These are phyloP conservation scores for Boletus huronensis DNA, from an alignment of 768 basidiomycete species.

Conservation along the genomic window DNA sequence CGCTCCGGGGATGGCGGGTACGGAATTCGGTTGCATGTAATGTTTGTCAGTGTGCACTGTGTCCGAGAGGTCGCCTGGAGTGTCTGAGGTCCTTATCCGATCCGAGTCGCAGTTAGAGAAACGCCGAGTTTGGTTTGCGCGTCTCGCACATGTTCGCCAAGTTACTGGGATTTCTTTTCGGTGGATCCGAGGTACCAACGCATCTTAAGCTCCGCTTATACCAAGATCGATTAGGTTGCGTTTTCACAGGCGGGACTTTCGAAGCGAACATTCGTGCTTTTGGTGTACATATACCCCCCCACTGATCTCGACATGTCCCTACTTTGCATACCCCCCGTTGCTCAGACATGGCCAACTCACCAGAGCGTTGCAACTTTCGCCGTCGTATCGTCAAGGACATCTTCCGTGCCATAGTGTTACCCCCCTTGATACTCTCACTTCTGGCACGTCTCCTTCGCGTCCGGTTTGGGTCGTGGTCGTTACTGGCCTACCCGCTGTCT, in stretches of 20 bases:
- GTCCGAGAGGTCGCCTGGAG: neutral
- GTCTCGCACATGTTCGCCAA: neutral
- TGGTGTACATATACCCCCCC: slow-evolving; percentile 11
- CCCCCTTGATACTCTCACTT: slow-evolving; percentile 37
- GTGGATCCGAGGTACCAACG: neutral
- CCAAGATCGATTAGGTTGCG: slow-evolving; percentile 1
- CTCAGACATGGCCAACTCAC: slow-evolving; percentile 1
- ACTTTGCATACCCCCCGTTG: neutral
- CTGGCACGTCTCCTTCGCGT: slow-evolving; percentile 27
- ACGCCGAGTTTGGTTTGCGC: neutral
- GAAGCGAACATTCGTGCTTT: slow-evolving; percentile 11
- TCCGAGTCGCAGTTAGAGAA: neutral
- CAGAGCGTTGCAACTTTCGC: slow-evolving; percentile 37
- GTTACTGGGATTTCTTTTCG: neutral
- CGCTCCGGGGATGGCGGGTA: neutral
- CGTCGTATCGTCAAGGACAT: slow-evolving; percentile 49
- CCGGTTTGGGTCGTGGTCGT: slow-evolving; percentile 34
- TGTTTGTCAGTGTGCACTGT: neutral
- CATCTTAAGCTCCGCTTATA: slow-evolving; percentile 15
- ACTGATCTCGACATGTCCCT: slow-evolving; percentile 4
- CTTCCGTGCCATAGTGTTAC: slow-evolving; percentile 37
- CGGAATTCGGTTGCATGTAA: neutral
- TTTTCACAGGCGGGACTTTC: slow-evolving; percentile 16
- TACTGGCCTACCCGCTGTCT: slow-evolving; percentile 40
- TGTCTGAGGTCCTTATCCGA: slow-evolving; percentile 6